These are phyloP conservation scores for Populus nigra DNA, from an alignment of 345 rosid genomes.

Conservation along the genomic window DNA sequence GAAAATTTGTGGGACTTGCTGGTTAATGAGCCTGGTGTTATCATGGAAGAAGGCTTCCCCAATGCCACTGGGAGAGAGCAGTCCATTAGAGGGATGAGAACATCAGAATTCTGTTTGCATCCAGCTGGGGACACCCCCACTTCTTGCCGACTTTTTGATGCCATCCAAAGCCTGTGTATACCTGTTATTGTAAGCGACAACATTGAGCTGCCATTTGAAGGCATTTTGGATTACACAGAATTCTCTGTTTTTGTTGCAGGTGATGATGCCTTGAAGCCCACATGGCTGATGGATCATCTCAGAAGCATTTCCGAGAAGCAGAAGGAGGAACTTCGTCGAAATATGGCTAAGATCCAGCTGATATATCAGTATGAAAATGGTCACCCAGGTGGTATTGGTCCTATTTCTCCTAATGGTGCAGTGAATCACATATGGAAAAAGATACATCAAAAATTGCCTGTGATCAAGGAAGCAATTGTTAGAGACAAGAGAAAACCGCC, in stretches of 20 bases:
- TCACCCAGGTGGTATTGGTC: constrained; percentile 62
- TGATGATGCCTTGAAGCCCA: constrained; percentile 68
- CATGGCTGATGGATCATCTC: constrained; percentile 63
- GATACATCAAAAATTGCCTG: constrained; percentile 69
- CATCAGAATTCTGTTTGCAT: constrained; percentile 90
- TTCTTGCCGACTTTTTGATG: constrained; percentile 93
- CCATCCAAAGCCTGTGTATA: constrained; percentile 90
- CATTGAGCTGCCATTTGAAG: constrained; percentile 92
- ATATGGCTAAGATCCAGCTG: constrained; percentile 57
- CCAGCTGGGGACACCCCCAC: constrained; percentile 98
- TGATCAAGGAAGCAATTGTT: constrained; percentile 66
- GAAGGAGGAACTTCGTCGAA: constrained; percentile 50
- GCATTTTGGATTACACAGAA: constrained; percentile 66
- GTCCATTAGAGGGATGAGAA: constrained; percentile 85
- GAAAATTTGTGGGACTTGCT: constrained; percentile 85
- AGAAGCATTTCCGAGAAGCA: constrained; percentile 48
- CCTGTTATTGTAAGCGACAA: constrained; percentile 85
- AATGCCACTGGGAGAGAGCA: constrained; percentile 89
- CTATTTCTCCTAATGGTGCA: constrained; percentile 66
- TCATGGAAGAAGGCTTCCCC: constrained; percentile 98
- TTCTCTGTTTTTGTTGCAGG: constrained; percentile 75
- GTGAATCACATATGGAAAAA: constrained; percentile 88
- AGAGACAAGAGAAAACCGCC: constrained; percentile 70
- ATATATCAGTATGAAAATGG: constrained; percentile 68
- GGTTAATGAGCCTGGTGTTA: constrained; percentile 47